A percentile compares a stretch with the other conserved stretches of the same genome.
These are phyloP conservation scores for Piper longum DNA, from an alignment of 164 flowering plant genomes.

Conservation along the genomic window DNA sequence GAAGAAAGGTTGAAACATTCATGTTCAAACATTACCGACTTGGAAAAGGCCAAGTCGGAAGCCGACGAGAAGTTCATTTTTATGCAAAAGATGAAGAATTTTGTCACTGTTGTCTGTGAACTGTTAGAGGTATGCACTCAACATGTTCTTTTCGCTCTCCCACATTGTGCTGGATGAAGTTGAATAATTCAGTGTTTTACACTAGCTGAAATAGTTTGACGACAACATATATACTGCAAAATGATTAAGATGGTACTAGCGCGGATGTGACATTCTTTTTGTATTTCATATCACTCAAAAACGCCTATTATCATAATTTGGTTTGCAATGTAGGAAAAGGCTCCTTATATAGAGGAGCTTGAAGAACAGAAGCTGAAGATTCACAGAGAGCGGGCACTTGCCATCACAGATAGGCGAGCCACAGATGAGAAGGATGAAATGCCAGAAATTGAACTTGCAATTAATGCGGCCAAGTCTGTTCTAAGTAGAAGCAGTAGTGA, in stretches of 20 bases:
- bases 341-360: conserved; percentile 85
- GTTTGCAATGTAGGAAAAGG: conserved; percentile 52
- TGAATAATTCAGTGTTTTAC: too few species aligned
- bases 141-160: too few species aligned
- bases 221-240: too few species aligned
- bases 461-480: conserved; percentile 54
- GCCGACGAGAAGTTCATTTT: conserved; percentile 91
- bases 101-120: conserved; percentile 80
- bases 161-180: too few species aligned
- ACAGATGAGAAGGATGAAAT: conserved; percentile 79
- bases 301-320: too few species aligned
- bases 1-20: conserved; percentile 67
- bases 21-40: conserved; percentile 38
- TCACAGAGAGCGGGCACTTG: conserved; percentile 68
- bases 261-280: too few species aligned
- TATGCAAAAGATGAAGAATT: conserved; percentile 95
- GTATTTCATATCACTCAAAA: too few species aligned
- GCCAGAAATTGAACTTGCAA: conserved; percentile 68
- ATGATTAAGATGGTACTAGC: too few species aligned
- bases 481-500: conserved; percentile 43
- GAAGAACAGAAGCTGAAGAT: conserved; percentile 88
- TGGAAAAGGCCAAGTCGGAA: conserved; percentile 58
- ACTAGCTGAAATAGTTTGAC: too few species aligned
- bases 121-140: conserved; percentile 67
- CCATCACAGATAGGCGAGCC: conserved; percentile 55